phyloP scores from a whole-genome alignment of 768 basidiomycete species.

The Coprinopsis strossmayeri region DNA sequence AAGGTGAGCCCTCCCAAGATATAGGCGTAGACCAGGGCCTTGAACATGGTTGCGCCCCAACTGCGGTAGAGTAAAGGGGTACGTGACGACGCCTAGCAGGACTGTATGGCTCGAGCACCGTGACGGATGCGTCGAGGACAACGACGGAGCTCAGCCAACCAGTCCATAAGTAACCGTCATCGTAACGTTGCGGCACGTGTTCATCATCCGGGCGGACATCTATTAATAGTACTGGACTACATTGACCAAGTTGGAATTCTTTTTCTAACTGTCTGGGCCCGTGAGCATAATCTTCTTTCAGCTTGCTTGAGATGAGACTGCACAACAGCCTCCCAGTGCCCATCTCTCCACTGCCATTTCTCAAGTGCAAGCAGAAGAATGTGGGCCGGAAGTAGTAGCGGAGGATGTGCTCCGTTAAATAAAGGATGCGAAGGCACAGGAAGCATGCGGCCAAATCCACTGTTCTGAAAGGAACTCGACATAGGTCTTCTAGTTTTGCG shows the following conservation, averaged over 20 bases:
- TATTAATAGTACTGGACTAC: no score
- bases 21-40: constrained; percentile 75
- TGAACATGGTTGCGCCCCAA: constrained; percentile 61
- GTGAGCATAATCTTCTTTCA: constrained; percentile 36
- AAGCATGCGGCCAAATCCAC: constrained; percentile 43
- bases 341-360: constrained; percentile 42
- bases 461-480: constrained; percentile 50
- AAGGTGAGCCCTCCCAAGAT: constrained; percentile 88
- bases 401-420: constrained; percentile 40
- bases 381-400: constrained; percentile 20
- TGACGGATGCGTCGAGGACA: no score
- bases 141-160: no score
- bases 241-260: no score
- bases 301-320: constrained; percentile 42
- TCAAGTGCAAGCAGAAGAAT: constrained; percentile 24
- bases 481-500: constrained; percentile 32
- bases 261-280: constrained; percentile 7
- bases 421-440: constrained; percentile 44
- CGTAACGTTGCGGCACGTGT: constrained; percentile 9
- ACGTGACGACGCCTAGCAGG: no score
- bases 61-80: no score
- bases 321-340: constrained; percentile 48
- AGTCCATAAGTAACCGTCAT: constrained; percentile 2
- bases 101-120: no score
- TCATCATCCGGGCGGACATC: no score